A percentile compares a stretch with the other conserved stretches of the same genome.
Conservation (phyloP, 257 asterid species). For the Gynochthodes officinalis region DNA sequence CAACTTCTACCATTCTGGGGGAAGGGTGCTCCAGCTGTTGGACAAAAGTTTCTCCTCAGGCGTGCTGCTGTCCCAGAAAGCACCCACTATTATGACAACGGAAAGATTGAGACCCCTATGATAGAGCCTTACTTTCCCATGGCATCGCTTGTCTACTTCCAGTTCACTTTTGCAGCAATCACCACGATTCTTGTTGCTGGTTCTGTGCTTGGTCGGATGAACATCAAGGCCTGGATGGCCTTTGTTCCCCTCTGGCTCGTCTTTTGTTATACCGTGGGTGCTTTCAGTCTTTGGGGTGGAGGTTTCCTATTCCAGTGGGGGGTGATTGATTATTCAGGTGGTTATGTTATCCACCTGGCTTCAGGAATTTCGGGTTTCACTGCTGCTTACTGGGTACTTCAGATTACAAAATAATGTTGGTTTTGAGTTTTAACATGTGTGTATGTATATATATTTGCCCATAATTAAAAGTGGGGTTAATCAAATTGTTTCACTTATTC, state of each 20-base stretch:
- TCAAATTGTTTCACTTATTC: too few species aligned
- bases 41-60: slow-evolving; percentile 44
- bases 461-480: too few species aligned
- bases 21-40: slow-evolving; percentile 51
- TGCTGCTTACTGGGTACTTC: slow-evolving; percentile 79
- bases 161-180: slow-evolving; percentile 81
- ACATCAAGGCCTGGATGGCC: slow-evolving; percentile 93
- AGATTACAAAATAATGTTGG: too few species aligned
- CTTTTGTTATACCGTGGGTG: slow-evolving; percentile 79
- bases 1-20: slow-evolving; percentile 90
- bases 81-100: slow-evolving; percentile 35
- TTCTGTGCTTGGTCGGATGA: slow-evolving; percentile 81
- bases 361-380: slow-evolving; percentile 95
- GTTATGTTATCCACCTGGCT: slow-evolving; percentile 81
- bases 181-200: slow-evolving; percentile 75
- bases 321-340: slow-evolving; percentile 89
- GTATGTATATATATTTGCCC: too few species aligned
- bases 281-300: slow-evolving; percentile 91
- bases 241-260: slow-evolving; percentile 87
- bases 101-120: slow-evolving; percentile 43
- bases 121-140: slow-evolving; percentile 56
- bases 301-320: slow-evolving; percentile 93
- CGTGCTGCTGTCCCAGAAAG: slow-evolving; percentile 59
- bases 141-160: slow-evolving; percentile 80
- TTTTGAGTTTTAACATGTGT: too few species aligned